Base-by-base conservation (phyloP, 2,329 filamentous ascomycete species). In the Phyllosticta citrichinensis region DNA sequence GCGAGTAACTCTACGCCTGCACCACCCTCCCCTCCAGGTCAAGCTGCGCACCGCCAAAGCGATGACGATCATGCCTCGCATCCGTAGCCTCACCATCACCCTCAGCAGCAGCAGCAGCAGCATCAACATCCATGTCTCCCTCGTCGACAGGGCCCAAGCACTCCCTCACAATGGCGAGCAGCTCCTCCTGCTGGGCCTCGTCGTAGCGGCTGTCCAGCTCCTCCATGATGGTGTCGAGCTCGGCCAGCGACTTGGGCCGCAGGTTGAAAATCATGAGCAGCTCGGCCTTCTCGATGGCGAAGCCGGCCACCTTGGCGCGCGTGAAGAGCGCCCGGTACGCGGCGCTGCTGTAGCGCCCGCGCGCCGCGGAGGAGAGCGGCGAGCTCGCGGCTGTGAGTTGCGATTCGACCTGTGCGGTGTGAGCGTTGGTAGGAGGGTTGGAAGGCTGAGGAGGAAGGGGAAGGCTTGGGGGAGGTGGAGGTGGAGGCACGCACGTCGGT, bases 401-500 rank as follows among this genome's bases (percentile, higher is more conserved):
- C 68, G 63, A 63, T 77, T 78, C 67, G 82, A 68, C 79, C 82
- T 74, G 58, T 47, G 10, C 51, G 27, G 40, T 17, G n/a, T 55
- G 35, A 27, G 57, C 33, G 27, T 30, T 40, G 57, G 25, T 56
- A 24, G 63, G 12, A 19, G 27, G 14, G 19, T 30, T 33, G 51
- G n/a, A 20, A 58, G 33, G 56, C 22, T 40, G 56, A 22, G 22
- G 22, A 22, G 52, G 47, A 47, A 56, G 35, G 52, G 33, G 17
- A 17, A n/a, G 6, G 22, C 22, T 22, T 22, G 22, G 22, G 14
- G 11, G 4, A 40, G 33, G 17, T 40, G 6, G 33, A 54, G 35
- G 19, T n/a, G 50, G 19, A 61, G 64, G 59, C 57, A 67, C 73
- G 54, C 75, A 89, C 87, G 79, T 90, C 87, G 70, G 79, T 81